phyloP scores from a whole-genome alignment of 1,139 yeast species.

The Candida freyschussii region DNA sequence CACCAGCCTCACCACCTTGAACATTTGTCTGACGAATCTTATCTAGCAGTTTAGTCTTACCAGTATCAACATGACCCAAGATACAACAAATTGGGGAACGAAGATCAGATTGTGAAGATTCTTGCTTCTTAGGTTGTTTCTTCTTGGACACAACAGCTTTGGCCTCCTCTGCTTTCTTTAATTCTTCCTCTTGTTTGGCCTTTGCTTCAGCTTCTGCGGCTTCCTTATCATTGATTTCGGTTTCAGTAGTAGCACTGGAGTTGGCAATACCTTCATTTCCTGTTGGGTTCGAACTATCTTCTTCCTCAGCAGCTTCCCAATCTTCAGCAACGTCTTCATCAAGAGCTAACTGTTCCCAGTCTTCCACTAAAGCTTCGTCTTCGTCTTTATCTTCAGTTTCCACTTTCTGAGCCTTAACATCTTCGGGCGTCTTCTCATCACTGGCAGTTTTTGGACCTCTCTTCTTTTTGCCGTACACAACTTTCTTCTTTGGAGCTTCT shows the following conservation, averaged over 20 bases:
- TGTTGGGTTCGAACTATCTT: slow-evolving; percentile 11
- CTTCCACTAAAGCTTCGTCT: slow-evolving; percentile 25
- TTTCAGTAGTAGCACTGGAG: slow-evolving; percentile 11
- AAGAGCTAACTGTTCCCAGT: slow-evolving; percentile 26
- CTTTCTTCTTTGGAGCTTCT: slow-evolving; percentile 42
- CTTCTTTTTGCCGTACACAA: slow-evolving; percentile 72
- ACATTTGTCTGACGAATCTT: slow-evolving; percentile 98
- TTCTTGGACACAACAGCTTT: slow-evolving; percentile 23
- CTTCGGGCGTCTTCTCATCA: slow-evolving; percentile 25
- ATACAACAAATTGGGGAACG: slow-evolving; percentile 99
- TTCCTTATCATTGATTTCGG: slow-evolving; percentile 23
- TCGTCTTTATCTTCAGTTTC: slow-evolving; percentile 24
- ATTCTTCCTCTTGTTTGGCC: slow-evolving; percentile 25
- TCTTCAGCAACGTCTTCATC: slow-evolving; percentile 54
- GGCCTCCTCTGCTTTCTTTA: slow-evolving; percentile 33
- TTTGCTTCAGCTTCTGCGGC: slow-evolving; percentile 26
- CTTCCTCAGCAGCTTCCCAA: slow-evolving; percentile 46
- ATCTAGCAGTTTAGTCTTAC: slow-evolving; percentile 94
- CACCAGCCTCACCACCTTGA: slow-evolving; percentile 99
- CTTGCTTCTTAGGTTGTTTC: slow-evolving; percentile 26
- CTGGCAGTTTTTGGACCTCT: slow-evolving; percentile 27
- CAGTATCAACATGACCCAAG: slow-evolving; percentile 99
- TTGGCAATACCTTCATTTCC: slow-evolving; percentile 27
- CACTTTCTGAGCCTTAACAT: slow-evolving; percentile 22
- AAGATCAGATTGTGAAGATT: slow-evolving; percentile 40